Percentiles rank a stretch among this genome's conserved stretches.
These are phyloP conservation scores for Picea engelmannii DNA, from an alignment of 83 land plant species.

Conservation along the genomic window DNA sequence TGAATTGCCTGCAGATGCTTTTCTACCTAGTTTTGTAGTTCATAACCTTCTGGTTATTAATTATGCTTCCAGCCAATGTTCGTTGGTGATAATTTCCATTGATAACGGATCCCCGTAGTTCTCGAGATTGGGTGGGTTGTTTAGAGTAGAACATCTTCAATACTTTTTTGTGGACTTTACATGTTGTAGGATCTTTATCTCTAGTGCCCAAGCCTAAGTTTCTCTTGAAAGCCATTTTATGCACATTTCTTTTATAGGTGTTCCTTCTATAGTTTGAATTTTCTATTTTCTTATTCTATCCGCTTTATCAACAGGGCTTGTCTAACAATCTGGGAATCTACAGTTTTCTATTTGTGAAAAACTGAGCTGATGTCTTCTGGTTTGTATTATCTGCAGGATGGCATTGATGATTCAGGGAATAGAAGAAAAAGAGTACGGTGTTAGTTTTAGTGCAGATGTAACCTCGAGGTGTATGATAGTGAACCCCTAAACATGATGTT, in stretches of 20 bases:
- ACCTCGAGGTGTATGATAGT: slow-evolving; percentile 14
- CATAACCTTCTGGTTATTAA: background rate
- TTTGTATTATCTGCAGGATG: slow-evolving; percentile 14
- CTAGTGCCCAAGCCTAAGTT: background rate
- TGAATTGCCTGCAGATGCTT: background rate
- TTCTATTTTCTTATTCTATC: background rate
- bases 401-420: slow-evolving; percentile 7
- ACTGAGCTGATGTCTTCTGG: background rate
- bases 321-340: background rate
- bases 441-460: slow-evolving; percentile 11
- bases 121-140: background rate
- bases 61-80: background rate
- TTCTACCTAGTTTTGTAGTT: background rate
- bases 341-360: background rate
- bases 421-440: slow-evolving; percentile 13
- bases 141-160: background rate
- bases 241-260: background rate
- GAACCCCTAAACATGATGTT: background rate
- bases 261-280: background rate
- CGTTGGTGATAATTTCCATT: background rate
- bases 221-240: background rate
- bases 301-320: background rate
- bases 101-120: background rate
- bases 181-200: background rate
- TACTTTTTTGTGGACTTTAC: background rate